phyloP scores from a whole-genome alignment of 2,329 filamentous ascomycete species.

The Albophoma yamanashiensis region DNA sequence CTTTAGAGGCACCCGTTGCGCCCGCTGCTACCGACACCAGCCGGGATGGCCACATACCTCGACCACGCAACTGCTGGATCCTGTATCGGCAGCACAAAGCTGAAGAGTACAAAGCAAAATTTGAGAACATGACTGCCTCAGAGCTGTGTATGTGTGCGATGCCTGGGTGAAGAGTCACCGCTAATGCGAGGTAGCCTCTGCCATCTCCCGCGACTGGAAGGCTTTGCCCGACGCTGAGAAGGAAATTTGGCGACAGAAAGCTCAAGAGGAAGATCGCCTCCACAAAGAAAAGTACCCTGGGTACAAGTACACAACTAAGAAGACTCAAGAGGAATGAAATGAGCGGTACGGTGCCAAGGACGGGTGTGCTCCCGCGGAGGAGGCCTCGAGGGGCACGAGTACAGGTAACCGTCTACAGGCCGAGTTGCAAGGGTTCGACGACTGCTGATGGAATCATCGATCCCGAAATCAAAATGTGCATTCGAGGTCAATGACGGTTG shows the following conservation, averaged over 20 bases:
- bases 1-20: background rate
- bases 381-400: background rate
- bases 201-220: conserved; percentile 18
- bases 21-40: background rate
- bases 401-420: background rate
- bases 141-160: conserved; percentile 17
- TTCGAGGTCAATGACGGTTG: too few species aligned
- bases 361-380: background rate
- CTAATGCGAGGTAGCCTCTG: conserved; percentile 10
- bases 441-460: too few species aligned
- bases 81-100: conserved; percentile 20
- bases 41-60: conserved; percentile 10
- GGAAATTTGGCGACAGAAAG: conserved; percentile 10
- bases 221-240: conserved; percentile 12
- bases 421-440: too few species aligned
- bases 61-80: conserved; percentile 21
- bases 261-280: conserved; percentile 12
- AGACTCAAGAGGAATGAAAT: background rate
- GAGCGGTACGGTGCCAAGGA: background rate
- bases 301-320: conserved; percentile 15
- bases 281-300: conserved; percentile 16
- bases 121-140: conserved; percentile 14
- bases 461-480: too few species aligned
- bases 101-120: conserved; percentile 9
- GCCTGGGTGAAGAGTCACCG: background rate